Percentiles rank a stretch among this genome's conserved stretches.
Conservation (phyloP, 306 rosid genomes). For the apple (Malus domestica) region DNA sequence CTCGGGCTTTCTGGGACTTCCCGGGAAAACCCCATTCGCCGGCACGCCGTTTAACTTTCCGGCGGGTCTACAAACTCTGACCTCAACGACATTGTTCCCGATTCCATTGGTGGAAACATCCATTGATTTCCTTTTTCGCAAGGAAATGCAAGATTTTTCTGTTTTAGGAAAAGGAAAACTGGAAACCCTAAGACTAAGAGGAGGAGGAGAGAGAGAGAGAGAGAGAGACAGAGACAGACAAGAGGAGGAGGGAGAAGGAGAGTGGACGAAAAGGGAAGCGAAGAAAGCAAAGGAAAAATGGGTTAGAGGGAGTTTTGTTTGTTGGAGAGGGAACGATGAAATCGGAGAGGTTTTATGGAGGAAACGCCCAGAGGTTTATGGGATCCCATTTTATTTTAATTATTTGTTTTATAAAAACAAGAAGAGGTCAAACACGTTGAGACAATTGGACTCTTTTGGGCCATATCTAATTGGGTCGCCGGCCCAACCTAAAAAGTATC, state of each 20-base stretch:
- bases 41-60: not conserved
- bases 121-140: not conserved
- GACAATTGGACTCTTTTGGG: not conserved
- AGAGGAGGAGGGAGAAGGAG: not conserved
- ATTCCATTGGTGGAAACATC: not conserved
- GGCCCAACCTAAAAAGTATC: not conserved
- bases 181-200: not conserved
- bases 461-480: not conserved
- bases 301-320: not conserved
- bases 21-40: not conserved
- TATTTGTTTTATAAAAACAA: not conserved
- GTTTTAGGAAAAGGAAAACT: not conserved
- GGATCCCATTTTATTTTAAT: not conserved
- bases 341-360: conserved; percentile 20
- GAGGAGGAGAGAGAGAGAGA: not conserved
- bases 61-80: not conserved
- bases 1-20: not conserved
- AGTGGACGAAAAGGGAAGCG: conserved; percentile 1
- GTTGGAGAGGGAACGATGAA: conserved; percentile 9
- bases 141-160: not conserved
- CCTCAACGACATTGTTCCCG: not conserved
- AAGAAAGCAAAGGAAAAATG: conserved; percentile 8
- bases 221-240: not conserved
- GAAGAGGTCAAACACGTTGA: conserved; percentile 7
- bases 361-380: conserved; percentile 7